Evolutionary conservation across 345 rosid genomes (phyloP), one percentile per base, ranked within the genome.

Genomic region (Eutrema yunnanense): DNA sequence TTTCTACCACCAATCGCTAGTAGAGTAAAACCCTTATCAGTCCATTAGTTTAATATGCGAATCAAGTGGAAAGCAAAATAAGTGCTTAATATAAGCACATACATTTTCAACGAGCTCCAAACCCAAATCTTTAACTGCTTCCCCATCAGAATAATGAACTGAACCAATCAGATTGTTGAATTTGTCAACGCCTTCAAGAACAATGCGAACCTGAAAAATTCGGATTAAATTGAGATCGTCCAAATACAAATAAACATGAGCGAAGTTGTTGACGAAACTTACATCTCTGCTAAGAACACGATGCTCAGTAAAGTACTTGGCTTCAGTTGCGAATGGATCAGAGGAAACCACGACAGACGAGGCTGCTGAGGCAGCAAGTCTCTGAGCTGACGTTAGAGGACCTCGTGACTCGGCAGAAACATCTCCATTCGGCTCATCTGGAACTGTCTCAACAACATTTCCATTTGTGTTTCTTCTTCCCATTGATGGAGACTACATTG

Each of bases 151-250:
- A 65, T 96, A 96, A 84, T 86, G 90, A 41, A 96, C 88, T 6
- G 99, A 90, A 27, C 99, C 98, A 75, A 96, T 87, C 87, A 96
- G 82, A 77, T 90, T 96, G 83, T 84, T 88, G 83, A 84, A 87
- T 66, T 92, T 90, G 83, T 96, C 99, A 67, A 87, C 96, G 53
- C 98, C 98, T 86, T 96, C 99, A 61, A 96, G 84, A 66, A 96
- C 92, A 79, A 96, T 83, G 33, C 99, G 97, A 14, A 96, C 98
- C 99, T 96, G 73, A 19, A 71, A 74, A 59, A 69, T 34, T 36
- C 72, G 73, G 30, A 62, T 36, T 14, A 27, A 41, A 26, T 40
- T 75, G 53, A 75, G 82, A 26, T 59, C 37, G 5, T 29, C 9
- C 50, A 58, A 72, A 62, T 26, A 74, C 50, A 19, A 16, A 33